Evolutionary conservation across 2,329 filamentous ascomycete species (phyloP), one percentile per base, ranked within the genome.

Genomic region (Pochonia chlamydosporia): DNA sequence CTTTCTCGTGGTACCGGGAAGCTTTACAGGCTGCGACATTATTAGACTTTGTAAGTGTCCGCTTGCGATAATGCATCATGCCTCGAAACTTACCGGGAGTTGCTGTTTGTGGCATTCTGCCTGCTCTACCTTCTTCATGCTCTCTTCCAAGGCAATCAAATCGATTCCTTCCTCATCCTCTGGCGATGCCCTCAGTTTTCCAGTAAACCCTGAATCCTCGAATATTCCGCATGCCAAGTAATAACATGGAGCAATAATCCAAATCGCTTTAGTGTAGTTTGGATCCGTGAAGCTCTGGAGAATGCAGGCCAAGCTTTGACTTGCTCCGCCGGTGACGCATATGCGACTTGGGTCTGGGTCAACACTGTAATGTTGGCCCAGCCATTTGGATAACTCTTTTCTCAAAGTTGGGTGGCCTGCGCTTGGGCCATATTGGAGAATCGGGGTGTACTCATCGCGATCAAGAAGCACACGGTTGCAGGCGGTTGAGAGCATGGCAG

Each of bases 151-250:
- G 48, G 68, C 78, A 1, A 71, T 76, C 21, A 95, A 63, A 63
- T 95, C 82, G 33, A 95, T 69, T 1, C 90, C 90, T 58, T 89
- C 81, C 0, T 79, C 79, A 59, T 92, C 87, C 67, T 95, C 89
- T 1, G 84, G 84, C 11, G 91, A 77, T 2, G 82, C 85, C 43
- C 75, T 75, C 59, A 95, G 60, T 30, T 82, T 78, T 3, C 76
- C 77, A 4, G 72, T 71, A 54, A 95, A 89, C 1, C 89, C 86
- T 5, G 83, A 75, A 65, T 96, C 91, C 49, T 87, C 82, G 59
- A 96, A 90, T 47, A 95, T 87, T n/a, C 84, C 76, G 59, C 87
- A 90, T 0, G 84, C 87, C n/a, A 95, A 73, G 65, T 89, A 87
- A 62, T 95, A 96, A 40, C 85, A 85, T 4, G 91, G 91, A 18